phyloP scores from a whole-genome alignment of 352 stramenopile species.

The Lagenidium sp. region DNA sequence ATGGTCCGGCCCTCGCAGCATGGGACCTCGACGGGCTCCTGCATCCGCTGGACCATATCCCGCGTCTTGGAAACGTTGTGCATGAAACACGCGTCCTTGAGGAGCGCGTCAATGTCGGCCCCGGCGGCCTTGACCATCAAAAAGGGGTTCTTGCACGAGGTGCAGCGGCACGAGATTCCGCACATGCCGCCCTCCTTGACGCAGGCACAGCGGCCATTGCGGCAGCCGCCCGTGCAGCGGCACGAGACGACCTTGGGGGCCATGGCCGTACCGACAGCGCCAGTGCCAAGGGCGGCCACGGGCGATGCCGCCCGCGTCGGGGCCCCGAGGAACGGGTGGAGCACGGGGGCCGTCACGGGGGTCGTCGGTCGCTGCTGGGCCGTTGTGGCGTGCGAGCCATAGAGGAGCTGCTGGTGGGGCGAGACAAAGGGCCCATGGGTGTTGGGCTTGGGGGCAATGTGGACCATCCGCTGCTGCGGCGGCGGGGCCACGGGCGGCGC shows the following conservation, averaged over 20 bases:
- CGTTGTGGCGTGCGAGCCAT: neutral
- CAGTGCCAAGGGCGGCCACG: neutral
- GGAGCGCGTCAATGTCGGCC: constrained; percentile 62
- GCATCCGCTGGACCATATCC: constrained; percentile 70
- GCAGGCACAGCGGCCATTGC: constrained; percentile 73
- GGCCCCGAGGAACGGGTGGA: constrained; percentile 4
- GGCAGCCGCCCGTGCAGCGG: constrained; percentile 69
- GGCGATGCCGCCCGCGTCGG: neutral
- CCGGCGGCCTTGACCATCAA: constrained; percentile 71
- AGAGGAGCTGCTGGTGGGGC: neutral
- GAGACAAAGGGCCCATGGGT: too few relatives aligned
- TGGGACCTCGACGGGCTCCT: constrained; percentile 54
- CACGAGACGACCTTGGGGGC: constrained; percentile 55
- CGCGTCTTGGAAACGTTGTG: constrained; percentile 82
- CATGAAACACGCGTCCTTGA: constrained; percentile 80
- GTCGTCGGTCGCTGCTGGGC: too few relatives aligned
- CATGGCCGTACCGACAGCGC: constrained; percentile 4
- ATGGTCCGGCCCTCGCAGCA: constrained; percentile 31
- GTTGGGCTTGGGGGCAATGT: constrained; percentile 70
- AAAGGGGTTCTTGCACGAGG: constrained; percentile 83
- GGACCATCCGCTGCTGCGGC: constrained; percentile 41
- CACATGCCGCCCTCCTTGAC: constrained; percentile 81
- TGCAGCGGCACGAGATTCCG: constrained; percentile 62
- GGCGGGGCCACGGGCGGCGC: neutral
- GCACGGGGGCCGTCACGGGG: neutral